Evolutionary conservation across 495 filamentous ascomycete species (phyloP).

Genomic region (Talaromyces nanjingensis): DNA sequence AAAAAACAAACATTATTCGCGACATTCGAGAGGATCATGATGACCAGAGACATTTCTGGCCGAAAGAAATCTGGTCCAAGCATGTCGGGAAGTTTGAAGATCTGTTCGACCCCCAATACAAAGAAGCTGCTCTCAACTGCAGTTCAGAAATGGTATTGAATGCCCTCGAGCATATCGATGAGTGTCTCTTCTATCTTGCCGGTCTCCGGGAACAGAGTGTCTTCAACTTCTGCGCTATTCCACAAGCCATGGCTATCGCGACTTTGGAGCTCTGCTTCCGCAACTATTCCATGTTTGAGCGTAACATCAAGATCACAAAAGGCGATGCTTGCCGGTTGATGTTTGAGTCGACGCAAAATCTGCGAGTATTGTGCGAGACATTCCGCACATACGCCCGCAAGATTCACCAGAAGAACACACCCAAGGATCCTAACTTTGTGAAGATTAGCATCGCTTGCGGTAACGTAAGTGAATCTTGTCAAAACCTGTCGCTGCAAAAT

Average conservation of each 20-base stretch:
- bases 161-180: conserved; percentile 77
- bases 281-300: conserved; percentile 80
- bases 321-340: conserved; percentile 88
- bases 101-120: conserved; percentile 74
- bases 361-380: conserved; percentile 66
- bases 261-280: conserved; percentile 86
- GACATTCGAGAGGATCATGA: conserved; percentile 86
- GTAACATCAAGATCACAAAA: conserved; percentile 93
- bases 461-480: conserved; percentile 50
- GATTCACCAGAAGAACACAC: conserved; percentile 93
- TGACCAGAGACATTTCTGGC: conserved; percentile 87
- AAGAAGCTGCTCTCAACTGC: conserved; percentile 75
- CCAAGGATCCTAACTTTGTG: conserved; percentile 86
- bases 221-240: conserved; percentile 99
- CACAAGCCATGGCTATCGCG: conserved; percentile 97
- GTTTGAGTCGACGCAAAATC: conserved; percentile 85
- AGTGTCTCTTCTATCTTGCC: conserved; percentile 96
- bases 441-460: conserved; percentile 88
- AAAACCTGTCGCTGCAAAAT: background rate
- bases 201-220: conserved; percentile 93
- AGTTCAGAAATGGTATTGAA: conserved; percentile 93
- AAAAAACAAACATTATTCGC: conserved; percentile 98
- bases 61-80: conserved; percentile 92
- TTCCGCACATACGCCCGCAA: conserved; percentile 69
- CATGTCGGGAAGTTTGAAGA: conserved; percentile 85